Evolutionary conservation across 129 eudicot genomes (phyloP).

Genomic region (Flaveria ramosissima): DNA sequence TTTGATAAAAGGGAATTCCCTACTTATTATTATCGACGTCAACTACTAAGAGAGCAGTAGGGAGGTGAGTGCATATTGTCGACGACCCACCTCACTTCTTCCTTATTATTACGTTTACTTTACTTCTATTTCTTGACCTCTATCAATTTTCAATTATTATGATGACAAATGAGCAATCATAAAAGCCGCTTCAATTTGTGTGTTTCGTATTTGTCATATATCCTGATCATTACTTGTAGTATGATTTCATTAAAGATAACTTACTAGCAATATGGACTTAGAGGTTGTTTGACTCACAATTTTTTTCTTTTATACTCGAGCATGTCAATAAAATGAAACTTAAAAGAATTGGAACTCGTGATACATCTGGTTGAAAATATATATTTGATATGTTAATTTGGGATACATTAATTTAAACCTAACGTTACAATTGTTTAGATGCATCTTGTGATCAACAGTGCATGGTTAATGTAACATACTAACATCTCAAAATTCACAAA

Average conservation of each 20-base stretch:
- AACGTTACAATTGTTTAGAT: no score
- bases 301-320: no score
- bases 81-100: slow-evolving; percentile 6
- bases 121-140: slow-evolving; percentile 15
- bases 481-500: no score
- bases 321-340: no score
- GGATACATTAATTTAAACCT: no score
- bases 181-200: background rate
- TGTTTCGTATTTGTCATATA: background rate
- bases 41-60: background rate
- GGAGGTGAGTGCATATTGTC: background rate
- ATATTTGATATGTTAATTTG: no score
- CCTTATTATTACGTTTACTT: slow-evolving; percentile 2
- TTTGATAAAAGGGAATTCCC: background rate
- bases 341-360: no score
- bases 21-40: no score
- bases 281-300: no score
- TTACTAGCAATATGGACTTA: background rate
- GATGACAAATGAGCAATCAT: background rate
- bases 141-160: background rate
- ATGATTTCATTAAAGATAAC: background rate
- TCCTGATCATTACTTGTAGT: background rate
- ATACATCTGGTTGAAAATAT: no score
- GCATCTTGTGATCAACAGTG: no score
- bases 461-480: no score